phyloP scores from a whole-genome alignment of 2,329 filamentous ascomycete genomes.

The Fusarium poae region DNA sequence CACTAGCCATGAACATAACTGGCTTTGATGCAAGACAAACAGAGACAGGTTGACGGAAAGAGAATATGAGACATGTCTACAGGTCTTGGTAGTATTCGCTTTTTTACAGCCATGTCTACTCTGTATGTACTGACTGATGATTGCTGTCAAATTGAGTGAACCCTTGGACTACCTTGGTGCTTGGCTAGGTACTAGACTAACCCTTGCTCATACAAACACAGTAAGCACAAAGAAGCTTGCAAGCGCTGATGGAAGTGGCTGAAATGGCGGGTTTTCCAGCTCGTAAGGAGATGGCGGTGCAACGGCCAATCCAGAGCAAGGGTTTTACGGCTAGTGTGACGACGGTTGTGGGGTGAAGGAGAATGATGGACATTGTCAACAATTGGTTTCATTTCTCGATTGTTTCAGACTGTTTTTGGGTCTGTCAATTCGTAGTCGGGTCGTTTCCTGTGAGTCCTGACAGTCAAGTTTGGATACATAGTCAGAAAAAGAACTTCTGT shows the following conservation, averaged over 20 bases:
- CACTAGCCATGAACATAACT: constrained; percentile 15
- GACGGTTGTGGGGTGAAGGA: constrained; percentile 22
- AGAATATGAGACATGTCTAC: not conserved
- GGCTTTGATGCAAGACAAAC: constrained; percentile 18
- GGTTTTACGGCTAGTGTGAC: constrained; percentile 19
- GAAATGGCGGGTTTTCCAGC: constrained; percentile 22
- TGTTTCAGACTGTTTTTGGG: not conserved
- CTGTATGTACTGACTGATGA: no score
- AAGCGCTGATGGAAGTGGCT: constrained; percentile 34
- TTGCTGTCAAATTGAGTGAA: not conserved
- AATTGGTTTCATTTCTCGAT: constrained; percentile 19
- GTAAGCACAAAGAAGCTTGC: constrained; percentile 26
- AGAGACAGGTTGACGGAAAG: not conserved
- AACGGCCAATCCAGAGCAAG: constrained; percentile 9
- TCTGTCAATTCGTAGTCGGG: constrained; percentile 1
- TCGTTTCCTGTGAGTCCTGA: not conserved
- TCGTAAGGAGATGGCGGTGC: constrained; percentile 28
- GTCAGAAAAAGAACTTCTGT: not conserved
- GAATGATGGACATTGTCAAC: constrained; percentile 5
- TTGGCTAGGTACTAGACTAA: no score
- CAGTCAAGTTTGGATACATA: no score
- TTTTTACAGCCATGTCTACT: not conserved
- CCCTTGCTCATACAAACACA: constrained; percentile 20
- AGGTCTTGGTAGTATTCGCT: no score
- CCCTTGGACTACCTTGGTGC: not conserved